A percentile compares a stretch with the other conserved stretches of the same genome.
Evolutionary conservation across 768 basidiomycete genomes (phyloP).

Genomic region (Postia placenta): DNA sequence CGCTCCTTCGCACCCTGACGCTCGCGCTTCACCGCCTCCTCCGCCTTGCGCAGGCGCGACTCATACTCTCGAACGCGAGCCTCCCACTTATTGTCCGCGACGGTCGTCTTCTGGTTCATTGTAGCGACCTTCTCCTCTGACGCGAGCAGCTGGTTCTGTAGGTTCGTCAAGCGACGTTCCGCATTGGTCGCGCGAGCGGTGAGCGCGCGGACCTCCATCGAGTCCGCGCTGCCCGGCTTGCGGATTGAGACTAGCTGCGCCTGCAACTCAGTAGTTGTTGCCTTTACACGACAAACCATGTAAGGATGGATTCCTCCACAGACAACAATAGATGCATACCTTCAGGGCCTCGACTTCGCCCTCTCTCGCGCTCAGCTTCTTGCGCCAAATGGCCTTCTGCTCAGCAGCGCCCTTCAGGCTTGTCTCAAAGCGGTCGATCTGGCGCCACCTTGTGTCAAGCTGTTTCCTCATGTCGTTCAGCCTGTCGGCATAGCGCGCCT

Average conservation of each 20-base stretch:
- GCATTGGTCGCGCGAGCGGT: slow-evolving; percentile 74
- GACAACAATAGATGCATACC: no score
- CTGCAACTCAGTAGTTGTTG: slow-evolving; percentile 67
- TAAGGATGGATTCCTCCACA: not conserved
- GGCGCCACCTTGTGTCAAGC: slow-evolving; percentile 82
- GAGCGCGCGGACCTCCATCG: slow-evolving; percentile 66
- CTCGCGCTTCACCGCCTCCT: slow-evolving; percentile 91
- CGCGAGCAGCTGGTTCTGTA: slow-evolving; percentile 76
- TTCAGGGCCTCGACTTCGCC: slow-evolving; percentile 87
- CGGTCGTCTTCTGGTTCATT: slow-evolving; percentile 64
- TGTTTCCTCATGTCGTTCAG: slow-evolving; percentile 78
- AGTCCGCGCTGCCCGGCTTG: slow-evolving; percentile 45
- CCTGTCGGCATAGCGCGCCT: slow-evolving; percentile 66
- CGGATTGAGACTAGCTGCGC: slow-evolving; percentile 53
- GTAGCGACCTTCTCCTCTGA: slow-evolving; percentile 80
- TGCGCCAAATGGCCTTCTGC: slow-evolving; percentile 77
- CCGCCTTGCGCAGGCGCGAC: slow-evolving; percentile 67
- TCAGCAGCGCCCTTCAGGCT: slow-evolving; percentile 80
- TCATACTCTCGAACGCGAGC: slow-evolving; percentile 94
- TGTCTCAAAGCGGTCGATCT: slow-evolving; percentile 88
- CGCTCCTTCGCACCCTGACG: slow-evolving; percentile 91
- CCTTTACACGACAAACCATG: no score
- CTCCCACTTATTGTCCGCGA: slow-evolving; percentile 88
- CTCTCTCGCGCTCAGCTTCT: slow-evolving; percentile 75
- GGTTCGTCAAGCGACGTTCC: slow-evolving; percentile 80